Evolutionary conservation across 768 basidiomycete genomes (phyloP).

Genomic region (Phylloporus sp.): DNA sequence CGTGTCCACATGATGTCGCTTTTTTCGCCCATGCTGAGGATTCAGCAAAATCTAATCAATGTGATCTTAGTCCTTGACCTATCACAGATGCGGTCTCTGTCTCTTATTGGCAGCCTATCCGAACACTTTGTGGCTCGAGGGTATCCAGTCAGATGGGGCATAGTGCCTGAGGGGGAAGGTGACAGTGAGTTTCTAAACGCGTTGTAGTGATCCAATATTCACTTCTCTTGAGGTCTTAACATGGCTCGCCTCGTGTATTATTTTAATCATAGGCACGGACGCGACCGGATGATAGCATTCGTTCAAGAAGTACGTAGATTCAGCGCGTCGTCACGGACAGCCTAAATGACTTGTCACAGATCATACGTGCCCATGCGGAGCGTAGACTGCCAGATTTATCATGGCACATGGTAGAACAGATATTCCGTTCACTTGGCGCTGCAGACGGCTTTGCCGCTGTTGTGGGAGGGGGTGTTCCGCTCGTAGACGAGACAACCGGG

Average conservation of each 20-base stretch:
- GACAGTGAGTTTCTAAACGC: constrained; percentile 30
- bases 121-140: constrained; percentile 66
- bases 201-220: background rate
- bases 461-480: constrained; percentile 25
- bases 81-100: constrained; percentile 53
- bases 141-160: constrained; percentile 79
- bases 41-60: constrained; percentile 81
- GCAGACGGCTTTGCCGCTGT: constrained; percentile 40
- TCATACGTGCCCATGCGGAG: constrained; percentile 36
- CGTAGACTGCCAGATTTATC: constrained; percentile 33
- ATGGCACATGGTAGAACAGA: constrained; percentile 40
- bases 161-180: constrained; percentile 63
- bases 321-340: background rate
- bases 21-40: constrained; percentile 70
- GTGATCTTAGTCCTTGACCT: constrained; percentile 80
- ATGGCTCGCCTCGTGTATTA: constrained; percentile 76
- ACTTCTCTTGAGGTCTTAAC: constrained; percentile 42
- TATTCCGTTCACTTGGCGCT: constrained; percentile 37
- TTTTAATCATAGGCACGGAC: constrained; percentile 58
- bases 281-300: constrained; percentile 59
- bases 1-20: constrained; percentile 43
- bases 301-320: constrained; percentile 43
- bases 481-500: constrained; percentile 25
- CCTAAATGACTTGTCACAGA: constrained; percentile 24
- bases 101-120: constrained; percentile 62